phyloP scores from a whole-genome alignment of 2,329 filamentous ascomycete genomes.

The Beauveria caledonica region DNA sequence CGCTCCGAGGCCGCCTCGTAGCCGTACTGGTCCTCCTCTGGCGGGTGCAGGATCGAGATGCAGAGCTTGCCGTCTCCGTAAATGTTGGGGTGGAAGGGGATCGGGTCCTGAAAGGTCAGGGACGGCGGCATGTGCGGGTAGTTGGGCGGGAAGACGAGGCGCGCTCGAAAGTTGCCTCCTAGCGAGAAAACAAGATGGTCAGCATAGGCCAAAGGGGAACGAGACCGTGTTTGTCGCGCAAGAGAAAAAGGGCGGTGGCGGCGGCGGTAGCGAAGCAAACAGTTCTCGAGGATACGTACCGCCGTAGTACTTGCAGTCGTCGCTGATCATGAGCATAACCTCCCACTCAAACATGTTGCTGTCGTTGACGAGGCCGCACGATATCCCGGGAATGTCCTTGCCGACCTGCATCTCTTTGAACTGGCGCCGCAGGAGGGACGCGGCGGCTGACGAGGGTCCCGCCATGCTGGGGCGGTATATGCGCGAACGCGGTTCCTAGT shows the following conservation, averaged over 20 bases:
- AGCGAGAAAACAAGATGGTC: neutral
- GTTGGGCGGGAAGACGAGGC: constrained; percentile 71
- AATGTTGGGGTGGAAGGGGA: constrained; percentile 91
- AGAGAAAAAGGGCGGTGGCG: neutral
- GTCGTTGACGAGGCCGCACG: constrained; percentile 76
- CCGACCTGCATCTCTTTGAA: constrained; percentile 90
- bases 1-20: constrained; percentile 87
- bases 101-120: constrained; percentile 75
- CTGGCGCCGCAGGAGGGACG: constrained; percentile 70
- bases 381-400: constrained; percentile 90
- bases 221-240: neutral
- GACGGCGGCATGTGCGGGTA: constrained; percentile 86
- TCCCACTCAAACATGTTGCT: constrained; percentile 96
- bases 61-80: constrained; percentile 83
- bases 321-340: constrained; percentile 96
- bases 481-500: neutral
- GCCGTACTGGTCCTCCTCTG: constrained; percentile 86
- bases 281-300: constrained; percentile 46
- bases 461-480: constrained; percentile 23
- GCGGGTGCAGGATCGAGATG: constrained; percentile 94
- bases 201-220: neutral
- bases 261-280: neutral
- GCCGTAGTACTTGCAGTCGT: constrained; percentile 89
- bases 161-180: constrained; percentile 90
- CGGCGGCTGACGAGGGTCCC: constrained; percentile 48